Conservation (phyloP, 129 eudicot genomes). For the Flaveria sonorensis region DNA sequence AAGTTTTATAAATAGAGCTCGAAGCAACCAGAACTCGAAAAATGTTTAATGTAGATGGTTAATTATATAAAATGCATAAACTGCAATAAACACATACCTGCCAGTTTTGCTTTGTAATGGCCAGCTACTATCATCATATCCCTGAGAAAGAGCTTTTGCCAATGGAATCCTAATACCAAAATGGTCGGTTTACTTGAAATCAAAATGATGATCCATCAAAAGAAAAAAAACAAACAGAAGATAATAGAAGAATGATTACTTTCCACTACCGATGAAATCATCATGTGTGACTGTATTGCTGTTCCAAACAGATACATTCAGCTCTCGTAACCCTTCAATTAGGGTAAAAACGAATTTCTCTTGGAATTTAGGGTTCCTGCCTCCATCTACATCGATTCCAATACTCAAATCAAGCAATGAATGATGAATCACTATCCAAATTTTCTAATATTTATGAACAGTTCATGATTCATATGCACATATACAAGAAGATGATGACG, state of each 20-base stretch:
- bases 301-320: constrained; percentile 77
- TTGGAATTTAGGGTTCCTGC: constrained; percentile 86
- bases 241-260: constrained; percentile 43
- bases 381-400: constrained; percentile 63
- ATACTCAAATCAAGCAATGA: not conserved
- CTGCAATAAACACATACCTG: constrained; percentile 44
- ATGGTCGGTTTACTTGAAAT: not conserved
- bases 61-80: no score
- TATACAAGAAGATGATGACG: not conserved
- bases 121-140: constrained; percentile 87
- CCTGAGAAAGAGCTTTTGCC: constrained; percentile 71
- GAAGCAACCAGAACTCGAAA: no score
- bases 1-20: no score
- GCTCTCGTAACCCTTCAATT: constrained; percentile 78
- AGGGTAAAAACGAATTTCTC: constrained; percentile 75
- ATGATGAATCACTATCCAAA: not conserved
- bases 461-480: no score
- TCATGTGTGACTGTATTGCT: constrained; percentile 77
- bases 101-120: constrained; percentile 74
- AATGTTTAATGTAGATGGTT: no score
- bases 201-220: not conserved
- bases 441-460: not conserved
- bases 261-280: constrained; percentile 90
- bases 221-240: not conserved
- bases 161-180: constrained; percentile 59